phyloP scores from a whole-genome alignment of 805 yeast genomes.

The Candida adriatica region DNA sequence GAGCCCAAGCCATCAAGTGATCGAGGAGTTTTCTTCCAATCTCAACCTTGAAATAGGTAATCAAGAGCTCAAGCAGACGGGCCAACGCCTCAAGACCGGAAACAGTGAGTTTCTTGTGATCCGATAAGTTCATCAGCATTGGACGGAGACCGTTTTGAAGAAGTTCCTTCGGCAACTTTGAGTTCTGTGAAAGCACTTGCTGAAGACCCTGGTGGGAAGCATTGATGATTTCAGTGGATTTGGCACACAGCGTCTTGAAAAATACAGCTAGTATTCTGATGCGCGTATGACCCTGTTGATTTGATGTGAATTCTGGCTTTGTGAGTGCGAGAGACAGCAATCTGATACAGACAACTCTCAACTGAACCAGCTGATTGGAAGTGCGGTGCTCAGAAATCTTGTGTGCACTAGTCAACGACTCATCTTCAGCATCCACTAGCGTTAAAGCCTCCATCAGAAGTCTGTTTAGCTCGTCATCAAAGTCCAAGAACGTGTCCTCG shows the following conservation, averaged over 20 bases:
- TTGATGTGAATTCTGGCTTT: slow-evolving; percentile 73
- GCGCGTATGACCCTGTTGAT: slow-evolving; percentile 71
- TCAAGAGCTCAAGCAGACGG: slow-evolving; percentile 72
- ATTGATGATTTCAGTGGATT: slow-evolving; percentile 79
- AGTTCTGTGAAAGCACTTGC: slow-evolving; percentile 75
- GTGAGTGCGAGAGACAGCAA: slow-evolving; percentile 77
- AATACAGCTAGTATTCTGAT: slow-evolving; percentile 87
- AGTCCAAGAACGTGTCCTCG: slow-evolving; percentile 74
- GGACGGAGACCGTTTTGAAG: slow-evolving; percentile 95
- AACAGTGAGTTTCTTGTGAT: slow-evolving; percentile 83
- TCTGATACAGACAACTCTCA: slow-evolving; percentile 85
- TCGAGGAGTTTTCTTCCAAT: slow-evolving; percentile 90
- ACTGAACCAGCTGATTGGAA: slow-evolving; percentile 76
- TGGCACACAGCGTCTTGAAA: slow-evolving; percentile 85
- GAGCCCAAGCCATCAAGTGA: slow-evolving; percentile 95
- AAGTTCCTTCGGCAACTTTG: slow-evolving; percentile 87
- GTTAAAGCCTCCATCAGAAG: slow-evolving; percentile 86
- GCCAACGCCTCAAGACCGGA: slow-evolving; percentile 90
- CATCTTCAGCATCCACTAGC: slow-evolving; percentile 96
- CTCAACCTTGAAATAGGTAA: slow-evolving; percentile 93
- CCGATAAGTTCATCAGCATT: slow-evolving; percentile 90
- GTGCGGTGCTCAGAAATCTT: slow-evolving; percentile 82
- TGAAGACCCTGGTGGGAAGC: slow-evolving; percentile 90
- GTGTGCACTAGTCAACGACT: slow-evolving; percentile 82
- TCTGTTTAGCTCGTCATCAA: slow-evolving; percentile 83